Evolutionary conservation across 108 stramenopile species (phyloP).

Genomic region (Seminavis robusta): DNA sequence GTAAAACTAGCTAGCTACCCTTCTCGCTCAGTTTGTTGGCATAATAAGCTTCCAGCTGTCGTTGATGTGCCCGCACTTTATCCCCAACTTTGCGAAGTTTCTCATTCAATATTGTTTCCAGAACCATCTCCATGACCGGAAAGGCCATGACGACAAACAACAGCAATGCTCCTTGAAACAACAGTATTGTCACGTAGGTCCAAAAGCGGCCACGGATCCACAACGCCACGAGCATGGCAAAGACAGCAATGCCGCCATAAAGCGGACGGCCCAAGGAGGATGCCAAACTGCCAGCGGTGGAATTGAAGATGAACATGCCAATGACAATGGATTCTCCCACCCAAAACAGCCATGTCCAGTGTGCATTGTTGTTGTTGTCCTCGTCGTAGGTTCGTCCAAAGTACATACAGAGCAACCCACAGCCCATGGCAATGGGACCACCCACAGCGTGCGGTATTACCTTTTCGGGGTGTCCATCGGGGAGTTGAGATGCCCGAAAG

Average conservation of each 20-base stretch:
- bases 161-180: slow-evolving; percentile 56
- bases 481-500: slow-evolving; percentile 1
- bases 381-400: slow-evolving; percentile 23
- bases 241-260: slow-evolving; percentile 12
- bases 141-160: slow-evolving; percentile 73
- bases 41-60: slow-evolving; percentile 57
- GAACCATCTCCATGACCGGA: slow-evolving; percentile 83
- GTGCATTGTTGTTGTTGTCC: no score
- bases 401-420: slow-evolving; percentile 74
- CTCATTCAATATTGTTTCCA: slow-evolving; percentile 81
- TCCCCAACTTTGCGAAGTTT: slow-evolving; percentile 82
- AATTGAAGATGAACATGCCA: slow-evolving; percentile 75
- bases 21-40: slow-evolving; percentile 18
- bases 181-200: slow-evolving; percentile 65
- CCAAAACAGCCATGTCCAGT: slow-evolving; percentile 34
- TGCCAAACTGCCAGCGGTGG: no score
- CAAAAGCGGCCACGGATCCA: slow-evolving; percentile 80
- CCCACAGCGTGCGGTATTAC: slow-evolving; percentile 27
- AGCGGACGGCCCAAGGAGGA: background rate
- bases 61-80: slow-evolving; percentile 74
- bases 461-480: background rate
- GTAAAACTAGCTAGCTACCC: no score
- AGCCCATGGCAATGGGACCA: slow-evolving; percentile 51
- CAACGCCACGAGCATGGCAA: slow-evolving; percentile 46
- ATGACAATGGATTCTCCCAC: slow-evolving; percentile 74